Conservation (phyloP, 352 stramenopile genomes). For the Thalassiosira livingstoniorum region DNA sequence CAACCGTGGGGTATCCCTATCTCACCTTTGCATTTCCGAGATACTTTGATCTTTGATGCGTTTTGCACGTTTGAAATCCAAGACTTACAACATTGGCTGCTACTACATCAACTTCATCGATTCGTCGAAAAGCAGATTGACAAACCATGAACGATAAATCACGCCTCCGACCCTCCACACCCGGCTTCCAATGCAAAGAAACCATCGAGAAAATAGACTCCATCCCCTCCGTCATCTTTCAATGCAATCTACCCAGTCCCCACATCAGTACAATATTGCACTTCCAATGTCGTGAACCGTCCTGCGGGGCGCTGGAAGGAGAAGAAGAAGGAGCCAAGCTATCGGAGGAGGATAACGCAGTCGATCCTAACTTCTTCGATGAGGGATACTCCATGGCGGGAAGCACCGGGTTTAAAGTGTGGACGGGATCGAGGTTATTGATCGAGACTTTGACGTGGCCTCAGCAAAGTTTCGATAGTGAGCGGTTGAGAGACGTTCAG, state of each 20-base stretch:
- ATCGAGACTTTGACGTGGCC: constrained; percentile 50
- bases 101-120: no score
- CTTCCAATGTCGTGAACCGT: constrained; percentile 65
- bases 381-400: constrained; percentile 52
- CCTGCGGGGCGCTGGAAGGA: constrained; percentile 53
- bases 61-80: no score
- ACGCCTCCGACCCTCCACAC: constrained; percentile 29
- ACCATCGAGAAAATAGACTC: constrained; percentile 37
- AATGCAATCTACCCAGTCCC: constrained; percentile 29
- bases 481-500: constrained; percentile 37
- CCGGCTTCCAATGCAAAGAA: constrained; percentile 66
- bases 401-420: constrained; percentile 58
- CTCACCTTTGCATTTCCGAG: no score
- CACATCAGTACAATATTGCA: constrained; percentile 2
- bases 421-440: constrained; percentile 49
- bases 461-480: neutral
- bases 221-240: constrained; percentile 25
- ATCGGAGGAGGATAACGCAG: constrained; percentile 40
- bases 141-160: no score
- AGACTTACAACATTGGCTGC: no score
- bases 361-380: constrained; percentile 69
- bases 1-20: no score
- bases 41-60: no score
- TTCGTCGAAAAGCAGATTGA: no score
- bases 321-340: constrained; percentile 37